A percentile compares a stretch with the other conserved stretches of the same genome.
phyloP scores from a whole-genome alignment of 1,139 yeast species.

The Blastobotrys raffinosifermentans region DNA sequence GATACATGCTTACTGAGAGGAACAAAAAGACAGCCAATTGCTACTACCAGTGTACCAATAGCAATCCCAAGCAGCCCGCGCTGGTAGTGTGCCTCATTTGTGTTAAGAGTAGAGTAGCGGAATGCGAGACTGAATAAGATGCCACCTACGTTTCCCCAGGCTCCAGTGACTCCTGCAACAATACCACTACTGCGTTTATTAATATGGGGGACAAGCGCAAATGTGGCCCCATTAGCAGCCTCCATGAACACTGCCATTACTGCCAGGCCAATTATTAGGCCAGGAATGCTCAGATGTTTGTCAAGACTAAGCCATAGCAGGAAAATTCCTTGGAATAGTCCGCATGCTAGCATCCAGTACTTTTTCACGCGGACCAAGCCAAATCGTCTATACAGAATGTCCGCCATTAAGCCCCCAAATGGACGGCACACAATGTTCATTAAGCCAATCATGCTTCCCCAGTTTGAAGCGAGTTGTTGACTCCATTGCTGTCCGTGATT shows the following conservation, averaged over 20 bases:
- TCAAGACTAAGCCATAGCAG: conserved; percentile 32
- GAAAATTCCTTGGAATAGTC: conserved; percentile 32
- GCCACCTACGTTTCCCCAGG: conserved; percentile 34
- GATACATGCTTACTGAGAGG: no score
- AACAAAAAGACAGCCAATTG: conserved; percentile 19
- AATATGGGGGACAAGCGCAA: conserved; percentile 32
- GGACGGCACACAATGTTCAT: conserved; percentile 34
- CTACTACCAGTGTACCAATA: conserved; percentile 23
- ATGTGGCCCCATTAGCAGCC: conserved; percentile 35
- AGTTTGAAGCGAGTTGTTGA: conserved; percentile 28
- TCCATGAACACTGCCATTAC: conserved; percentile 33
- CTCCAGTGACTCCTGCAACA: conserved; percentile 34
- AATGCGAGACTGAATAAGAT: conserved; percentile 32
- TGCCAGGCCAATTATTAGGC: conserved; percentile 28
- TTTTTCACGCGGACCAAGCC: conserved; percentile 29
- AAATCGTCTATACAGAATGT: conserved; percentile 24
- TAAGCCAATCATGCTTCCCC: conserved; percentile 36
- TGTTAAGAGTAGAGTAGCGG: conserved; percentile 25
- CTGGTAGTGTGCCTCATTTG: conserved; percentile 26
- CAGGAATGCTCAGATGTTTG: conserved; percentile 22
- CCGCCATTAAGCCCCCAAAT: conserved; percentile 30
- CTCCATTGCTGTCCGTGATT: conserved; percentile 20
- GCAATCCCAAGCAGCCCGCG: conserved; percentile 31
- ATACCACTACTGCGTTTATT: conserved; percentile 33
- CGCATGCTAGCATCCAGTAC: conserved; percentile 30